These are phyloP conservation scores for Amaranthus tricolor DNA, from an alignment of 179 eudicot species.

Conservation along the genomic window DNA sequence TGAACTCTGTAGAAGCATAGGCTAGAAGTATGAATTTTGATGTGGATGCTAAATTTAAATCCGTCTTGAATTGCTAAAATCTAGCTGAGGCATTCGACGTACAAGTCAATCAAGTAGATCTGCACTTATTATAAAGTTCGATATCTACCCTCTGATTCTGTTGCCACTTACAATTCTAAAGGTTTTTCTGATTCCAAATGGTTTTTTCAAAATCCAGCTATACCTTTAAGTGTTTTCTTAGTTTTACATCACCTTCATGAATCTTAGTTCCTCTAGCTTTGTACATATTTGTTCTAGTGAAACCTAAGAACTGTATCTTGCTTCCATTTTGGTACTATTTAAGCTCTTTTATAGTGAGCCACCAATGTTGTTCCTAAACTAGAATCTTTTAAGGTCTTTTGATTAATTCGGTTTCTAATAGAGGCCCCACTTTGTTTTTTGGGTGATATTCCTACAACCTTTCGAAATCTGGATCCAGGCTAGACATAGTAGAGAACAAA, in stretches of 20 bases:
- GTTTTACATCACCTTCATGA: neutral
- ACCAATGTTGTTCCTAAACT: too few species aligned
- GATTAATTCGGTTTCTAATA: too few species aligned
- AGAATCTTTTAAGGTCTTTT: too few species aligned
- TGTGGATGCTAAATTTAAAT: neutral
- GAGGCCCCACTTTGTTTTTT: too few species aligned
- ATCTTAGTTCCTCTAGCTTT: too few species aligned
- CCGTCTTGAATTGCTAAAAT: neutral
- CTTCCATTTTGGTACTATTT: too few species aligned
- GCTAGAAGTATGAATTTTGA: neutral
- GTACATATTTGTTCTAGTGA: too few species aligned
- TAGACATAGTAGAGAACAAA: too few species aligned
- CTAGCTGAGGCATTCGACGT: neutral
- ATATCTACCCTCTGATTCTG: neutral
- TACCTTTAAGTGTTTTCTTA: neutral
- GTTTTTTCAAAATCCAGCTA: neutral
- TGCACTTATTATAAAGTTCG: neutral
- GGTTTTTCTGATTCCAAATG: neutral
- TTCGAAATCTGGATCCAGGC: too few species aligned
- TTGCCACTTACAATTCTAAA: neutral
- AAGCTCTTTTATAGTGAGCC: too few species aligned
- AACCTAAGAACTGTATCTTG: too few species aligned
- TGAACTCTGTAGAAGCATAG: neutral
- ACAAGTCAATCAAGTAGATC: neutral
- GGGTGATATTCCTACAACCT: too few species aligned